Conservation (phyloP, 1,284 basidiomycete genomes). For the Ganoderma sinense region DNA sequence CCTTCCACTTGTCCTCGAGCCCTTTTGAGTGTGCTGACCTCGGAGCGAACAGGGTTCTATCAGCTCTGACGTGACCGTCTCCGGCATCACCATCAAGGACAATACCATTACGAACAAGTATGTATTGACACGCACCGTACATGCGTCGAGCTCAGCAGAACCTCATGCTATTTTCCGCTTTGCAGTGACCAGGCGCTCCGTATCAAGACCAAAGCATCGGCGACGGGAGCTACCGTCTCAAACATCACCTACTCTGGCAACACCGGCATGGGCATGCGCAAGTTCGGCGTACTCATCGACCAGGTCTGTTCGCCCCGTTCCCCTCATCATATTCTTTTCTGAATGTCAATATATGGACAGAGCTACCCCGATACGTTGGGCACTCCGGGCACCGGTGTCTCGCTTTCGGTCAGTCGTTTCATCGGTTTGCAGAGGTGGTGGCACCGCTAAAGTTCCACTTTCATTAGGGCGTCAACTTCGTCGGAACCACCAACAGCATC, state of each 20-base stretch:
- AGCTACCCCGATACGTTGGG: constrained; percentile 48
- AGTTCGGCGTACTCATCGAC: constrained; percentile 49
- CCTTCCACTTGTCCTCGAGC: background rate
- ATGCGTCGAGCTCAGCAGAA: background rate
- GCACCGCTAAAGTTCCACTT: background rate
- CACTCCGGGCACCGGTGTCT: constrained; percentile 45
- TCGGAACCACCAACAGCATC: constrained; percentile 36
- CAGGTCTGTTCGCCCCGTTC: constrained; percentile 32
- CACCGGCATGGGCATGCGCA: constrained; percentile 36
- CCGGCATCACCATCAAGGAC: constrained; percentile 51
- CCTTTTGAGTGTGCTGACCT: background rate
- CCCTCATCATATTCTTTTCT: background rate
- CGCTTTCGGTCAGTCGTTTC: constrained; percentile 34
- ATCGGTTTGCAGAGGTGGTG: background rate
- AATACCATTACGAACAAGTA: constrained; percentile 50
- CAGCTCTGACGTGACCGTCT: constrained; percentile 51
- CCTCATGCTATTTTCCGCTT: background rate
- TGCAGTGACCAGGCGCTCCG: constrained; percentile 48
- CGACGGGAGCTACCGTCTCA: constrained; percentile 44
- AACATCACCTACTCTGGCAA: constrained; percentile 47
- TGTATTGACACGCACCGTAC: background rate
- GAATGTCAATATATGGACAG: constrained; percentile 19
- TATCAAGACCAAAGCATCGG: constrained; percentile 48
- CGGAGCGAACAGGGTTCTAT: constrained; percentile 52
- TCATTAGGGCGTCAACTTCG: constrained; percentile 40